A percentile compares a stretch with the other conserved stretches of the same genome.
These are phyloP conservation scores for Limnanthes douglasii DNA, from an alignment of 345 rosid species.

Conservation along the genomic window DNA sequence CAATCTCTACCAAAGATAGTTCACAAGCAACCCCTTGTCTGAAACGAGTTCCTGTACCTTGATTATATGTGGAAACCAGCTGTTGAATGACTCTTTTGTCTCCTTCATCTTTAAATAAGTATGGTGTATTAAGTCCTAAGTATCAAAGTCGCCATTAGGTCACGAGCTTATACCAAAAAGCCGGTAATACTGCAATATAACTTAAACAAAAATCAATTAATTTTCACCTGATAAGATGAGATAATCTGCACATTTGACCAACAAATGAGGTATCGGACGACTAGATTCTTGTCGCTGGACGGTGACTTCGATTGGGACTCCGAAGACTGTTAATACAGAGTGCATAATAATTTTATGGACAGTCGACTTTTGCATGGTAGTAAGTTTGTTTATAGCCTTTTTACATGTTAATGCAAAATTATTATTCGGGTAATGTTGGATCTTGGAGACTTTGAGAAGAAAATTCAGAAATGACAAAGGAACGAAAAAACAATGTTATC, in stretches of 20 bases:
- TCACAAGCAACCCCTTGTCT: neutral
- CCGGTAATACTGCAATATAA: neutral
- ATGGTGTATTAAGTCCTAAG: slow-evolving; percentile 53
- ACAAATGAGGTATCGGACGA: slow-evolving; percentile 50
- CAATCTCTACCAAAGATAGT: neutral
- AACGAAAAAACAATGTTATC: no score
- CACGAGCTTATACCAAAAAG: neutral
- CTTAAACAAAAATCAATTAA: slow-evolving; percentile 1
- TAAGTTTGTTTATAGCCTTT: no score
- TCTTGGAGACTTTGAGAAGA: no score
- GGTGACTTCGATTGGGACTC: slow-evolving; percentile 66
- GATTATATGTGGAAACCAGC: slow-evolving; percentile 61
- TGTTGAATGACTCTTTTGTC: slow-evolving; percentile 59
- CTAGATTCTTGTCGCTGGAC: slow-evolving; percentile 63
- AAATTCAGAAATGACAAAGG: no score
- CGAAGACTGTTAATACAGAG: no score
- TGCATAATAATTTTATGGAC: no score
- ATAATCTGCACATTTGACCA: slow-evolving; percentile 69
- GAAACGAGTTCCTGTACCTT: slow-evolving; percentile 27
- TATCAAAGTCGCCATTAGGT: slow-evolving; percentile 1
- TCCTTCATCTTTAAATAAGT: slow-evolving; percentile 74
- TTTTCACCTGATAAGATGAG: slow-evolving; percentile 67
- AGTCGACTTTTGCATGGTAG: no score
- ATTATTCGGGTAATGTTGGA: no score
- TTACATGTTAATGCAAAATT: no score